phyloP scores from a whole-genome alignment of 192 early-diverging fungal genomes.

The Coemansia brasiliensis region DNA sequence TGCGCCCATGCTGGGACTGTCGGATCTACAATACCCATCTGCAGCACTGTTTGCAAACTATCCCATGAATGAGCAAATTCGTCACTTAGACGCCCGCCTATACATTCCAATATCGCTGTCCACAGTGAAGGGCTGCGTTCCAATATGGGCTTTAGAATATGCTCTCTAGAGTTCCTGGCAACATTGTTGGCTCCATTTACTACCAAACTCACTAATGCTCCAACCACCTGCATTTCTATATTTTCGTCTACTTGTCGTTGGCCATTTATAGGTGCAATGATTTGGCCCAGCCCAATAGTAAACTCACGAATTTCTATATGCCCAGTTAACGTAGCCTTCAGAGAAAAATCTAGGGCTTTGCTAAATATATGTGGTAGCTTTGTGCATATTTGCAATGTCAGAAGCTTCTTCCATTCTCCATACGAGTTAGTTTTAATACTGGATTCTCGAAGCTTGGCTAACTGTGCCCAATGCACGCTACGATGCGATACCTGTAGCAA shows the following conservation, averaged over 20 bases:
- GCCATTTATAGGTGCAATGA: slow-evolving; percentile 13
- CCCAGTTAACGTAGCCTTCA: slow-evolving; percentile 14
- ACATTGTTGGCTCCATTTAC: slow-evolving; percentile 19
- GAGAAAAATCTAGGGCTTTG: slow-evolving; percentile 7
- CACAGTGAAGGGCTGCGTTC: slow-evolving; percentile 25
- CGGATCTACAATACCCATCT: slow-evolving; percentile 18
- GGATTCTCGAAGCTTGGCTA: slow-evolving; percentile 17
- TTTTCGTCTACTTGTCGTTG: not conserved
- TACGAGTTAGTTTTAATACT: slow-evolving; percentile 1
- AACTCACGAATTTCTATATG: slow-evolving; percentile 15
- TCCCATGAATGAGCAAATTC: not conserved
- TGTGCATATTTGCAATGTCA: slow-evolving; percentile 21
- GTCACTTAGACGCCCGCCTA: not conserved
- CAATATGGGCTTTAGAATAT: not conserved
- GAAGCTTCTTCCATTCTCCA: slow-evolving; percentile 25
- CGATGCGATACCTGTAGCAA: slow-evolving; percentile 31
- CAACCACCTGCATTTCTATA: slow-evolving; percentile 4
- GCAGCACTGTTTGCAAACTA: slow-evolving; percentile 7
- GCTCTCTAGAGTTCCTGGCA: not conserved
- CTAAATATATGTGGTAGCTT: slow-evolving; percentile 31
- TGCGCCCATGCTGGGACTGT: slow-evolving; percentile 39
- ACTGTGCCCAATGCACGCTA: slow-evolving; percentile 37
- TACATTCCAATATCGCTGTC: slow-evolving; percentile 4
- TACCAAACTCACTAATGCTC: slow-evolving; percentile 17
- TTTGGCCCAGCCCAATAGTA: slow-evolving; percentile 11